Conservation (phyloP, 179 eudicot species). For the Carnegiea gigantea region DNA sequence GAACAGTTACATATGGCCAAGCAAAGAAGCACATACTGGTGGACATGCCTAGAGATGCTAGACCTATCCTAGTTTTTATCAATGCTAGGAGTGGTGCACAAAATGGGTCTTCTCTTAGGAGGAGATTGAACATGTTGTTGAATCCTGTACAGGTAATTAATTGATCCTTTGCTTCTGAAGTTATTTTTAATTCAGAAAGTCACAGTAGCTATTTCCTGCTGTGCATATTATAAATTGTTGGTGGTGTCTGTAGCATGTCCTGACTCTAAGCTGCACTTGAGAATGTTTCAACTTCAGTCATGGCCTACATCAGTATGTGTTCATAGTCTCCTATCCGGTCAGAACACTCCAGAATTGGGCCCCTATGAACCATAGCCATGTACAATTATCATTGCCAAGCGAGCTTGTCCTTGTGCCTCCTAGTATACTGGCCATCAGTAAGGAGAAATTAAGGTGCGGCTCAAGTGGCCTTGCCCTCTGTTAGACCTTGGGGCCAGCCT, state of each 20-base stretch:
- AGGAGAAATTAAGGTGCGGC: too few relatives aligned
- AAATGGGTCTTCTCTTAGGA: constrained; percentile 66
- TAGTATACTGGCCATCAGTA: too few relatives aligned
- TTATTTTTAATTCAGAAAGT: neutral
- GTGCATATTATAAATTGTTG: neutral
- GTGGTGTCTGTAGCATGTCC: neutral
- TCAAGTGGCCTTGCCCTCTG: too few relatives aligned
- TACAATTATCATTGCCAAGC: too few relatives aligned
- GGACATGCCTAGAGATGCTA: constrained; percentile 71
- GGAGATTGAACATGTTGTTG: constrained; percentile 74
- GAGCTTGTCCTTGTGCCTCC: too few relatives aligned
- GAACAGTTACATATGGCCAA: constrained; percentile 43
- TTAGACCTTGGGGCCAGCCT: too few relatives aligned
- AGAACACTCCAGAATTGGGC: neutral
- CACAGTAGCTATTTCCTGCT: neutral
- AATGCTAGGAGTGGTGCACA: constrained; percentile 85
- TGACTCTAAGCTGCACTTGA: too few relatives aligned
- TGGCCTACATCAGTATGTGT: neutral
- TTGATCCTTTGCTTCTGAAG: neutral
- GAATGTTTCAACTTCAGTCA: neutral
- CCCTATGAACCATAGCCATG: too few relatives aligned
- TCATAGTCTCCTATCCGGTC: neutral
- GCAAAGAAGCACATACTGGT: constrained; percentile 54
- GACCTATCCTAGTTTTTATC: constrained; percentile 77
- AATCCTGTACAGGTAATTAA: constrained; percentile 78